Conservation (phyloP, 2,329 filamentous ascomycete genomes). For the Furcasterigmium sp. region DNA sequence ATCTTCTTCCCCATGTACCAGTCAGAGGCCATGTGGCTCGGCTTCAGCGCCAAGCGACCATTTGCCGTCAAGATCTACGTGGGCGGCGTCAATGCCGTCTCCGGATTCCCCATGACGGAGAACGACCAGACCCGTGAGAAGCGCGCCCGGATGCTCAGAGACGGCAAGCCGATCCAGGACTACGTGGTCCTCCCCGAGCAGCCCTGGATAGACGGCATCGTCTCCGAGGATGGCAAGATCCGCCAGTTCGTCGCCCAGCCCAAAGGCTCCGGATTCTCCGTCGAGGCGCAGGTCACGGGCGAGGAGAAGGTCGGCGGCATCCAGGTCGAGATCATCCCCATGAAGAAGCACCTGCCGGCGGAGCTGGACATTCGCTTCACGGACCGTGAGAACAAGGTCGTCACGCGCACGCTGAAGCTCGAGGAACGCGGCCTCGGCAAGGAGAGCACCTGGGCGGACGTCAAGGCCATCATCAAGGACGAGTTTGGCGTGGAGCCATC, state of each 20-base stretch:
- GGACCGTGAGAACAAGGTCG: slow-evolving; percentile 4
- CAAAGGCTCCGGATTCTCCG: slow-evolving; percentile 31
- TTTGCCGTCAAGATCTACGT: slow-evolving; percentile 35
- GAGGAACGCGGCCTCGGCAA: slow-evolving; percentile 4
- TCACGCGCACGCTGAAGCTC: slow-evolving; percentile 10
- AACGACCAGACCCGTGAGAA: slow-evolving; percentile 12
- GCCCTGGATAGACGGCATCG: slow-evolving; percentile 34
- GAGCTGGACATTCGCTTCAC: slow-evolving; percentile 11
- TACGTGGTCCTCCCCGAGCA: slow-evolving; percentile 29
- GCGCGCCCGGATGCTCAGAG: slow-evolving; percentile 6
- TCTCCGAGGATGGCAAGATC: slow-evolving; percentile 25
- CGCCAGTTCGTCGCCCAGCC: slow-evolving; percentile 44
- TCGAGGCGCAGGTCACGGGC: slow-evolving; percentile 40
- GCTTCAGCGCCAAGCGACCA: slow-evolving; percentile 15
- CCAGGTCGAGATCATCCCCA: slow-evolving; percentile 33
- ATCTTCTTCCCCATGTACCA: slow-evolving; percentile 41
- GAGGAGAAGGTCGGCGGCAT: slow-evolving; percentile 32
- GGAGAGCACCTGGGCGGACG: slow-evolving; percentile 11
- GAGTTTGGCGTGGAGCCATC: slow-evolving; percentile 7
- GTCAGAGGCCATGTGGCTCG: slow-evolving; percentile 34
- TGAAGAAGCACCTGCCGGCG: slow-evolving; percentile 7
- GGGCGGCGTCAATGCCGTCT: slow-evolving; percentile 33
- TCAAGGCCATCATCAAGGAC: slow-evolving; percentile 8
- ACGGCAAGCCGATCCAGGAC: slow-evolving; percentile 17
- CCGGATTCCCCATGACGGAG: slow-evolving; percentile 22